Percentiles rank a stretch among this genome's conserved stretches.
Evolutionary conservation across 257 asterid species (phyloP).

Genomic region (Capsicum chinense): DNA sequence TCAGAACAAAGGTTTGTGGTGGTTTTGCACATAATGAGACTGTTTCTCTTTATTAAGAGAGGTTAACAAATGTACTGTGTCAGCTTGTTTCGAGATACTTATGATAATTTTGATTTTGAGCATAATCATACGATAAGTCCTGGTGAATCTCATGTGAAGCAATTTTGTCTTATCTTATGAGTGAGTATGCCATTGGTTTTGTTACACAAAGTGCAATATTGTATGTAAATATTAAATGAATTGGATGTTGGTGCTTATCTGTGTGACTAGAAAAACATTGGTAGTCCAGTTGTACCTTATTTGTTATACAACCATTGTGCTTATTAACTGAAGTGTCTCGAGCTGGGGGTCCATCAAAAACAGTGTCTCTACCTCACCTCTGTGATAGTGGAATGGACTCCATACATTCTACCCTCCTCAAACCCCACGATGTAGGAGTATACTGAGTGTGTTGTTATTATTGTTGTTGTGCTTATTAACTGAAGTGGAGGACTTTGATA

Average conservation of each 20-base stretch:
- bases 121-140: neutral
- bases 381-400: too few species aligned
- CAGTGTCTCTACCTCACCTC: too few species aligned
- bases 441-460: too few species aligned
- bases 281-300: neutral
- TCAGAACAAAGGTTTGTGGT: neutral
- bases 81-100: slow-evolving; percentile 5
- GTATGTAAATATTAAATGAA: neutral
- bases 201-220: neutral
- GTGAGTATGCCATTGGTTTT: neutral
- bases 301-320: neutral
- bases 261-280: slow-evolving; percentile 17
- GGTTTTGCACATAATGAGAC: neutral
- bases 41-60: slow-evolving; percentile 10
- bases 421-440: too few species aligned
- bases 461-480: neutral
- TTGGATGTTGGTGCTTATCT: slow-evolving; percentile 27
- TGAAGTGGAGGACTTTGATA: slow-evolving; percentile 31
- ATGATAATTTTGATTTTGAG: neutral
- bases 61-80: neutral
- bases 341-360: too few species aligned
- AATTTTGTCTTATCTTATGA: slow-evolving; percentile 5
- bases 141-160: slow-evolving; percentile 15
- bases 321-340: neutral
- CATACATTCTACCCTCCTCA: too few species aligned